Conservation (phyloP, 495 filamentous ascomycete species). For the Lophium mytilinum region DNA sequence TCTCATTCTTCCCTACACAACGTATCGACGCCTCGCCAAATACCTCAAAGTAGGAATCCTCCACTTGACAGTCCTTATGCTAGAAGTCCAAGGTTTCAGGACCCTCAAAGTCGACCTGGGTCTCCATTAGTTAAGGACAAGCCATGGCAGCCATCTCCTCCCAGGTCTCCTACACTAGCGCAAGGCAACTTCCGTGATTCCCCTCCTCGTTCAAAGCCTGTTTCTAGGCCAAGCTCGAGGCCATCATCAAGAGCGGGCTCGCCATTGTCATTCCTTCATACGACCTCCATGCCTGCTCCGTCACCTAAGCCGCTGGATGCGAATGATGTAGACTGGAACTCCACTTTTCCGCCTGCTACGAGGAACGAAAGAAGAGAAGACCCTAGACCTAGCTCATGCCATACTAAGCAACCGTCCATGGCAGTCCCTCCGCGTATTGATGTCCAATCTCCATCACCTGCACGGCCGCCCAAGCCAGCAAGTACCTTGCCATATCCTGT, state of each 20-base stretch:
- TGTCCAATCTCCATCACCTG: constrained; percentile 19
- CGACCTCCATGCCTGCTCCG: not conserved
- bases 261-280: constrained; percentile 7
- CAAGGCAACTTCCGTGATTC: constrained; percentile 4
- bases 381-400: constrained; percentile 9
- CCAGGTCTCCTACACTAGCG: constrained; percentile 16
- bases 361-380: not conserved
- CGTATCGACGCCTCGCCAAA: not conserved
- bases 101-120: constrained; percentile 1
- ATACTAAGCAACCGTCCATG: constrained; percentile 11
- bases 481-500: constrained; percentile 20
- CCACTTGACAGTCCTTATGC: constrained; percentile 4
- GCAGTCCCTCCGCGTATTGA: constrained; percentile 17
- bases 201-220: constrained; percentile 9
- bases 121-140: constrained; percentile 4
- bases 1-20: constrained; percentile 13
- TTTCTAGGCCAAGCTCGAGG: constrained; percentile 7
- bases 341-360: constrained; percentile 16
- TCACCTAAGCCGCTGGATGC: not conserved
- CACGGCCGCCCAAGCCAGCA: constrained; percentile 4
- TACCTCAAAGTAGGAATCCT: not conserved
- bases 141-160: constrained; percentile 10
- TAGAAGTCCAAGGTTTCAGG: constrained; percentile 6
- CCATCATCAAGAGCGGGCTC: constrained; percentile 9
- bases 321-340: constrained; percentile 14